Base-by-base conservation (phyloP, 768 basidiomycete genomes). In the Erythrobasidium yunnanense region DNA sequence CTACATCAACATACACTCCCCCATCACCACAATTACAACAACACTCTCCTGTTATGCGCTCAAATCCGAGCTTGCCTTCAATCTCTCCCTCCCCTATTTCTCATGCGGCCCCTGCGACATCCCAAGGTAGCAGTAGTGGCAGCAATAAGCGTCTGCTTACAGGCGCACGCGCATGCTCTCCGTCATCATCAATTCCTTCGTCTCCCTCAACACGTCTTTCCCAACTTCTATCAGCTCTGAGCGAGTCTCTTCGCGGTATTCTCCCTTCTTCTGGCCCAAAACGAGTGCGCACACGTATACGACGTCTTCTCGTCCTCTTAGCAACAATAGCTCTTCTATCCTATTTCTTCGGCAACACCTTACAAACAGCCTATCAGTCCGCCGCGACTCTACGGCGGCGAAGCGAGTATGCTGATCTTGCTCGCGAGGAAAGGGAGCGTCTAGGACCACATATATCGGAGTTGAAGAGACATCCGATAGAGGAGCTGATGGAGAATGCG, bases 401-500 rank as follows among this genome's bases (percentile, higher is more conserved):
- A 42, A 42, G 38, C 49, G 46, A 46, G 42, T 30, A n/a, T n/a
- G n/a, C n/a, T n/a, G n/a, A n/a, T n/a, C n/a, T n/a, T n/a, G n/a
- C n/a, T n/a, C n/a, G n/a, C n/a, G n/a, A n/a, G n/a, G n/a, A n/a
- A 32, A 49, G 33, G 25, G 45, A 63, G 32, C 42, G 60, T 20
- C 30, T 63, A 17, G 60, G 60, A 25, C 60, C 49, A 29, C 60
- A 63, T 51, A 8, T 63, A 15, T 33, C 57, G n/a, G 55, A 66
- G n/a, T 57, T 60, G 25, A 45, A 66, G 17, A 32, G 25, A 20
- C 65, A 66, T 45, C 65, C 65, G 6, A 66, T 66, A 7, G 35
- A n/a, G 25, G 6, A 55, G 34, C 57, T 66, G 6, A 66, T 66
- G 65, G 38, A 60, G 4, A 45, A 66, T 66, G 65, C 65, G n/a